Conservation (phyloP, 1,284 basidiomycete genomes). For the Cryptococcus wingfieldii region DNA sequence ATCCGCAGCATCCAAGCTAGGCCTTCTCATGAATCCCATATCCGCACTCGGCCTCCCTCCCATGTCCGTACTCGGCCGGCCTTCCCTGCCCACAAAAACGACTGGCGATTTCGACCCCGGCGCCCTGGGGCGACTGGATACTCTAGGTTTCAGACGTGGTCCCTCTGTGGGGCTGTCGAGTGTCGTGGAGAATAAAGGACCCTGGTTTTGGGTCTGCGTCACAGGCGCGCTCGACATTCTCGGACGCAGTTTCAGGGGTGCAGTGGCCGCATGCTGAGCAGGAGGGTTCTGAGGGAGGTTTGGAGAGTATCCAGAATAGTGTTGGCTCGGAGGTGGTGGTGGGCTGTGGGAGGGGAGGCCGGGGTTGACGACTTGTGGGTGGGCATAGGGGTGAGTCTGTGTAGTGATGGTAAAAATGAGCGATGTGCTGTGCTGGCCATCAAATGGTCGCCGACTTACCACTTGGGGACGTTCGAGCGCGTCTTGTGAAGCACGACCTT, state of each 20-base stretch:
- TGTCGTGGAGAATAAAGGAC: constrained; percentile 14
- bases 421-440: not conserved
- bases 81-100: not conserved
- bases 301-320: not conserved
- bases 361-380: not conserved
- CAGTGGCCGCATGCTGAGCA: not conserved
- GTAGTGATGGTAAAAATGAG: not conserved
- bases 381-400: not conserved
- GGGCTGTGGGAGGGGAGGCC: not conserved
- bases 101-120: not conserved
- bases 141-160: not conserved
- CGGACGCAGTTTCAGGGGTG: not conserved
- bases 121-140: not conserved
- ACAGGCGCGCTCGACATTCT: constrained; percentile 4
- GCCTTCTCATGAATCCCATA: not conserved
- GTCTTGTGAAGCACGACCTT: not conserved
- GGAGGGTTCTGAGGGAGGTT: not conserved
- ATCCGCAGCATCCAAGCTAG: not conserved
- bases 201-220: constrained; percentile 13
- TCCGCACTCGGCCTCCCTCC: not conserved
- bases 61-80: not conserved
- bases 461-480: not conserved
- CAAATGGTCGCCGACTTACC: not conserved
- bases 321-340: not conserved
- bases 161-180: not conserved